Conservation (phyloP, 2,329 filamentous ascomycete species). For the Dothideomycetes sp. region DNA sequence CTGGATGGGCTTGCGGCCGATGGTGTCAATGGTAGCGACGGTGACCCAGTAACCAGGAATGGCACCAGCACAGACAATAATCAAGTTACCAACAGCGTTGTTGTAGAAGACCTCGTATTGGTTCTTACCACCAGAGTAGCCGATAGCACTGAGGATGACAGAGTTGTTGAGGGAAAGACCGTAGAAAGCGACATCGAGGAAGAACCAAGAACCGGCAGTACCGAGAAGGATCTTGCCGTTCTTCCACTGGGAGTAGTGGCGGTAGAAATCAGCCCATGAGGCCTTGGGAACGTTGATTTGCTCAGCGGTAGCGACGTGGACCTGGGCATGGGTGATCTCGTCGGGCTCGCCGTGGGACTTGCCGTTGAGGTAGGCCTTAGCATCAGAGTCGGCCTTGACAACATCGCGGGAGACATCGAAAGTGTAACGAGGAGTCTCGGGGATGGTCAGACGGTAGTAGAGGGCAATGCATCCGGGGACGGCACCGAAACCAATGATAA, state of each 20-base stretch:
- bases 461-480: constrained; percentile 72
- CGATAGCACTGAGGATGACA: constrained; percentile 61
- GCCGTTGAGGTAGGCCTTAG: constrained; percentile 64
- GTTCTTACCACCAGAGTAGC: constrained; percentile 57
- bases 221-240: constrained; percentile 64
- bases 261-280: constrained; percentile 60
- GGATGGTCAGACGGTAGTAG: constrained; percentile 80
- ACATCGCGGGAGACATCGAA: constrained; percentile 71
- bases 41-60: constrained; percentile 79
- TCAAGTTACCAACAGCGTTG: constrained; percentile 68
- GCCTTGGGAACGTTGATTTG: constrained; percentile 59
- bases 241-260: constrained; percentile 61
- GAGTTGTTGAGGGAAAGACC: constrained; percentile 65
- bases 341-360: constrained; percentile 55
- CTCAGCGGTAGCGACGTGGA: constrained; percentile 44
- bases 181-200: constrained; percentile 55
- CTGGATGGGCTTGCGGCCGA: constrained; percentile 72
- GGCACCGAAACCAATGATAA: constrained; percentile 71
- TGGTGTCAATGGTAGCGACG: constrained; percentile 61
- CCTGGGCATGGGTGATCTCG: constrained; percentile 53
- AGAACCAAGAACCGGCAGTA: constrained; percentile 80
- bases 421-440: constrained; percentile 80
- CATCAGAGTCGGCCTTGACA: constrained; percentile 63
- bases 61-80: constrained; percentile 67
- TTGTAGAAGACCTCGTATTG: constrained; percentile 65